These are phyloP conservation scores for Herpetomonas tarakana DNA, from an alignment of 208 protist genomes.

Conservation along the genomic window DNA sequence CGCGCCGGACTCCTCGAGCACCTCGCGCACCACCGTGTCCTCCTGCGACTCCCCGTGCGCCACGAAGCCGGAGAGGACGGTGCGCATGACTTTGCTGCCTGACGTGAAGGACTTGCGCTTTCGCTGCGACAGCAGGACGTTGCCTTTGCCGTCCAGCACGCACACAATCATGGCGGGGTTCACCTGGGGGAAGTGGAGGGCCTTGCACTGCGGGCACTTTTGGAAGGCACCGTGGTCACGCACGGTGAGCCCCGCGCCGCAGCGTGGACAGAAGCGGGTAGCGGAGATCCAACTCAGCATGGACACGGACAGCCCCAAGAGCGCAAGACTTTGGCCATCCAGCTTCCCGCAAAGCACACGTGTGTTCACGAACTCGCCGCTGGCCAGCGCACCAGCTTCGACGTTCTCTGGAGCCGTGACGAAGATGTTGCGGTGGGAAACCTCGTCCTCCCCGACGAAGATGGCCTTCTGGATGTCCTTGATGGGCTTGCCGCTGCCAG, in stretches of 20 bases:
- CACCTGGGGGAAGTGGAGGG: conserved; percentile 36
- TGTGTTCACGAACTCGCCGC: conserved; percentile 10
- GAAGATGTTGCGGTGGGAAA: conserved; percentile 25
- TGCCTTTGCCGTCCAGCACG: conserved; percentile 44
- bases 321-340: conserved; percentile 12
- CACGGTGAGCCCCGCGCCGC: conserved; percentile 15
- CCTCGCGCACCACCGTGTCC: conserved; percentile 50
- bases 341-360: conserved; percentile 11
- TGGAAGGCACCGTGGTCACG: conserved; percentile 22
- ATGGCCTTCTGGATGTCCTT: conserved; percentile 6
- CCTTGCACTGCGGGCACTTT: conserved; percentile 21
- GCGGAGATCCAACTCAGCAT: conserved; percentile 20
- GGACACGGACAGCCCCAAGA: conserved; percentile 33
- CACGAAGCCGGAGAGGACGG: conserved; percentile 51
- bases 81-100: conserved; percentile 18
- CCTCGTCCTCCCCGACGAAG: conserved; percentile 30
- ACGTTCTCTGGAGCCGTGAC: conserved; percentile 15
- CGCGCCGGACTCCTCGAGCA: conserved; percentile 52
- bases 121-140: conserved; percentile 43
- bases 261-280: conserved; percentile 29
- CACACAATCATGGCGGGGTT: conserved; percentile 47
- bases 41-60: conserved; percentile 44
- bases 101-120: conserved; percentile 4
- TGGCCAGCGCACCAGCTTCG: conserved; percentile 3
- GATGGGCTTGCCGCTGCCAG: conserved; percentile 1